Base-by-base conservation (phyloP, 345 rosid genomes). In the Dimocarpus longan region DNA sequence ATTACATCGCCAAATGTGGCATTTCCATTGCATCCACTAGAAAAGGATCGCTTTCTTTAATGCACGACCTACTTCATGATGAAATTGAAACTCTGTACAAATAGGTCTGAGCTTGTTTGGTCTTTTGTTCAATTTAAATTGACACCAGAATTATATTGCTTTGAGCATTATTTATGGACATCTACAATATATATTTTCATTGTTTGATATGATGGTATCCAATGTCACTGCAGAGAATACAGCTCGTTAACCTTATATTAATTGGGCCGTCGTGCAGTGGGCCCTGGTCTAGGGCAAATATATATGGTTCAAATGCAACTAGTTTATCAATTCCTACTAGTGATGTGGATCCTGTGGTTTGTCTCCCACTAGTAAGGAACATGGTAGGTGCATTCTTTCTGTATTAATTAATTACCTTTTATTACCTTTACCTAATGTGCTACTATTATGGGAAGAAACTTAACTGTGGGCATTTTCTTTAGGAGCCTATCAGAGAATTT, bases 401-500 rank as follows among this genome's bases (percentile, higher is more conserved):
- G n/a, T 22, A 24, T 44, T 59, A 19, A 37, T 66, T 59, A 70
- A 52, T 76, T 67, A 13, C n/a, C n/a, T n/a, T n/a, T n/a, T n/a
- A 19, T 64, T 52, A 9, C 48, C 74, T 80, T 66, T 48, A 10
- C n/a, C n/a, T n/a, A n/a, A n/a, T n/a, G n/a, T n/a, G 28, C 28
- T 26, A 26, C 1, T 26, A 19, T 64, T 52, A 63, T 71, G 70
- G 39, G 68, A 65, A 76, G 80, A 85, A 78, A 81, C 84, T 86
- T 71, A 88, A 73, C 78, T 37, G 77, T 21, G 57, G 66, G 37
- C 26, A 43, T 80, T 13, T 79, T 67, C 74, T 71, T 32, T 83
- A 95, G 98, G 99, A 95, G 89, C 99, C 99, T 68, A 95, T 95
- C 70, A 95, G 92, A 90, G 99, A 95, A 89, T 98, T 97, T 82